Conservation (phyloP, 2,329 filamentous ascomycete genomes). For the Sclerotinia trifoliorum region DNA sequence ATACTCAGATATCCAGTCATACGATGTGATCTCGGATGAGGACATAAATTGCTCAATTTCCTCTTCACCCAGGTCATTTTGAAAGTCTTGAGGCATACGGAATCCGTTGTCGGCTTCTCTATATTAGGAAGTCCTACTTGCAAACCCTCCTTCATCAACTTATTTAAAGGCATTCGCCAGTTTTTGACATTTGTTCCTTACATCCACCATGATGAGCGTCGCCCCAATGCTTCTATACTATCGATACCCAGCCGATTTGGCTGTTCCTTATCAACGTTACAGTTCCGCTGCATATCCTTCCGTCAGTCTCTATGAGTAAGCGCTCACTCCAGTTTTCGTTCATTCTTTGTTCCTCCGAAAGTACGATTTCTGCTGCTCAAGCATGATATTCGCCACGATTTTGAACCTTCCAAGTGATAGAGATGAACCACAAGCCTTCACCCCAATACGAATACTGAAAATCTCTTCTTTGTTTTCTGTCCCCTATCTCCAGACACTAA, state of each 20-base stretch:
- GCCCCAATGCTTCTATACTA: constrained; percentile 18
- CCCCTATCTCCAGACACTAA: neutral
- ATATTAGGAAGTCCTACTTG: neutral
- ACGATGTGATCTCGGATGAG: constrained; percentile 20
- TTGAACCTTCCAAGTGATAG: neutral
- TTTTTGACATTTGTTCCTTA: neutral
- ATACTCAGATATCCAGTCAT: constrained; percentile 1
- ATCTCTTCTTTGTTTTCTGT: no score
- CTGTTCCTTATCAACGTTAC: constrained; percentile 12
- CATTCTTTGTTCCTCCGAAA: neutral
- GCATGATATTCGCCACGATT: neutral
- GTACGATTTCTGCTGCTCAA: neutral
- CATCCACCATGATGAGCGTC: constrained; percentile 13
- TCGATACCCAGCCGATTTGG: constrained; percentile 1
- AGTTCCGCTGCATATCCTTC: constrained; percentile 19
- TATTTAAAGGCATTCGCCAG: constrained; percentile 4
- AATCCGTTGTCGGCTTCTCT: constrained; percentile 1
- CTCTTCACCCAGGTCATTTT: neutral
- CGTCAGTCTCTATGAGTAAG: constrained; percentile 22
- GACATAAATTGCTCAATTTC: constrained; percentile 19
- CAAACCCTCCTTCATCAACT: neutral
- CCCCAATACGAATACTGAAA: neutral
- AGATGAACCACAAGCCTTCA: neutral
- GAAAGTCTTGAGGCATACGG: neutral
- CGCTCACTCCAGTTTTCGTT: constrained; percentile 1